Evolutionary conservation across 1,139 yeast genomes (phyloP).

Genomic region (Scheffersomyces quercinus): DNA sequence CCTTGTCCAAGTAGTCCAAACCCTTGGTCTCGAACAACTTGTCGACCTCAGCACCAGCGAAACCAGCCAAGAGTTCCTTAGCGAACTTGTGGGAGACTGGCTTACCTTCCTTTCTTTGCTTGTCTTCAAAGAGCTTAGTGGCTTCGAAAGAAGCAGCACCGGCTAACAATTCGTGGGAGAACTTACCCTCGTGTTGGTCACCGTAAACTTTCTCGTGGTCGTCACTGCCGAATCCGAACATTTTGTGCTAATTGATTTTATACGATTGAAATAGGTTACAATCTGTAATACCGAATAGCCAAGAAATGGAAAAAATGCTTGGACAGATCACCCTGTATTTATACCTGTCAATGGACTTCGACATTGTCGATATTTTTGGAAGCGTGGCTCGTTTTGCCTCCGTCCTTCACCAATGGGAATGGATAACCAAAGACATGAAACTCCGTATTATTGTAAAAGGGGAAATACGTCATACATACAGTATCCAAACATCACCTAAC

Average conservation of each 20-base stretch:
- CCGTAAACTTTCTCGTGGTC: conserved; percentile 28
- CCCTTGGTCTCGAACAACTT: conserved; percentile 37
- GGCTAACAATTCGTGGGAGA: conserved; percentile 33
- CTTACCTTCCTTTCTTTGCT: conserved; percentile 34
- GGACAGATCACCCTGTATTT: background rate
- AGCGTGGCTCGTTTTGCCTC: background rate
- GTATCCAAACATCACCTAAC: background rate
- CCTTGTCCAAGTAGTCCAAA: conserved; percentile 33
- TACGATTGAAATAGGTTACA: no score
- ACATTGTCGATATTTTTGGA: background rate
- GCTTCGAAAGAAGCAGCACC: conserved; percentile 39
- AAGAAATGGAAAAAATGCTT: no score
- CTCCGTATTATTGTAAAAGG: background rate
- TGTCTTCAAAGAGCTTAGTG: conserved; percentile 32
- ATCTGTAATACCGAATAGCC: no score
- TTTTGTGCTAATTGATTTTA: conserved; percentile 2
- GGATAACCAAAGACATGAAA: no score
- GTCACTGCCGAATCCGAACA: conserved; percentile 21
- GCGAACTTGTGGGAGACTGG: conserved; percentile 33
- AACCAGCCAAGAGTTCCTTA: conserved; percentile 30
- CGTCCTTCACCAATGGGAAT: background rate
- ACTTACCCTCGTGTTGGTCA: conserved; percentile 29
- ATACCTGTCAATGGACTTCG: background rate
- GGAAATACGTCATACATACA: background rate
- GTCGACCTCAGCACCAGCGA: conserved; percentile 37